These are phyloP conservation scores for Zymoseptoria pseudotritici DNA, from an alignment of 2,329 filamentous ascomycete genomes.

Conservation along the genomic window DNA sequence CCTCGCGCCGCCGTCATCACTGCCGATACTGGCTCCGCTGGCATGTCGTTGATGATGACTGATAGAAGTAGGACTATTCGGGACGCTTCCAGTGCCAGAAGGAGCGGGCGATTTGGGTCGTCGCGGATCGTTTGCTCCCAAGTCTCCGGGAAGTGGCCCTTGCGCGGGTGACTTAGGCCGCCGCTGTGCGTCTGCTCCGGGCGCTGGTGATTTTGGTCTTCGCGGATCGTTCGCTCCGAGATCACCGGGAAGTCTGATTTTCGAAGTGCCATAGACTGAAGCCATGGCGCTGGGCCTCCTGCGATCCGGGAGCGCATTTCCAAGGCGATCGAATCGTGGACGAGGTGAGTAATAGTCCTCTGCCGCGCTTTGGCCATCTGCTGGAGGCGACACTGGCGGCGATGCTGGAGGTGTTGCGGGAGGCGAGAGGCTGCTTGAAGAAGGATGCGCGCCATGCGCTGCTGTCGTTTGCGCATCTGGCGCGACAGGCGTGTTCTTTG, in stretches of 20 bases:
- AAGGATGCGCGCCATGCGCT: background rate
- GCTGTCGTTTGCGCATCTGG: background rate
- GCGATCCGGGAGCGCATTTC: constrained; percentile 23
- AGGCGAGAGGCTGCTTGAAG: constrained; percentile 11
- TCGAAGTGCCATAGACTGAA: constrained; percentile 21
- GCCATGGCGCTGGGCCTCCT: constrained; percentile 24
- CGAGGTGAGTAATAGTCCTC: constrained; percentile 22
- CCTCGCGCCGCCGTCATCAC: constrained; percentile 20
- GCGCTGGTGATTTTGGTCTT: constrained; percentile 26
- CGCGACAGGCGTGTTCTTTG: background rate
- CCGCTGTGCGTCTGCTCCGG: constrained; percentile 23
- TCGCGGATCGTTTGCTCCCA: constrained; percentile 27
- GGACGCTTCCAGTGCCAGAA: constrained; percentile 13
- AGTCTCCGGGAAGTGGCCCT: constrained; percentile 23
- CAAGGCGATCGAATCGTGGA: constrained; percentile 24
- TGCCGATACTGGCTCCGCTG: constrained; percentile 18
- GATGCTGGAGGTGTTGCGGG: constrained; percentile 21
- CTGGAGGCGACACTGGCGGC: constrained; percentile 17
- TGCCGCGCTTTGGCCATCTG: constrained; percentile 3
- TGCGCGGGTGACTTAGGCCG: constrained; percentile 27
- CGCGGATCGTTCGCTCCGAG: constrained; percentile 30
- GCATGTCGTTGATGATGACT: constrained; percentile 17
- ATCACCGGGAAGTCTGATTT: constrained; percentile 30
- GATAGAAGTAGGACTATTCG: constrained; percentile 22
- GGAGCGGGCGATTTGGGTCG: constrained; percentile 12